Evolutionary conservation across 2,329 filamentous ascomycete genomes (phyloP).

Genomic region (Colletotrichum noveboracense): DNA sequence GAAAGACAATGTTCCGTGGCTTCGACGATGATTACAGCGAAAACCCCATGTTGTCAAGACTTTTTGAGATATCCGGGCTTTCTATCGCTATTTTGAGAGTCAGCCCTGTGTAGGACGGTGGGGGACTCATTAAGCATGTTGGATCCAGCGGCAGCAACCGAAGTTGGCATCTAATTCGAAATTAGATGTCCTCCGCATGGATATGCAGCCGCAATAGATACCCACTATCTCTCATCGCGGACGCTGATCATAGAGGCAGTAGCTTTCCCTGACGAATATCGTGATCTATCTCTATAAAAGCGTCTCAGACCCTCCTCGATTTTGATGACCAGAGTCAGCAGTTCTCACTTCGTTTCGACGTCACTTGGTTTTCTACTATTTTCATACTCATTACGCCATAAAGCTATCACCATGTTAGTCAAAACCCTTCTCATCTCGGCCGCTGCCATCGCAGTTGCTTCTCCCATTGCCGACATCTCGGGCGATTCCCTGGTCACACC

Average conservation of each 20-base stretch:
- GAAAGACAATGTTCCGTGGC: accelerated
- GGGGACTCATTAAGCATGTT: not conserved
- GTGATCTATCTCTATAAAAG: not conserved
- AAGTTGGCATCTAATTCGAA: not conserved
- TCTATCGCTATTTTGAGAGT: not conserved
- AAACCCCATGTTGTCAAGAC: not conserved
- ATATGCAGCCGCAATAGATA: not conserved
- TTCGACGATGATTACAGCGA: not conserved
- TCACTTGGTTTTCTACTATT: not conserved
- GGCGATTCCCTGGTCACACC: not conserved
- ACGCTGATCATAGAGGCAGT: not conserved
- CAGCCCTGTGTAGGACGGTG: not conserved
- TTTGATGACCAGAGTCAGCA: accelerated
- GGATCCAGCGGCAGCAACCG: not conserved
- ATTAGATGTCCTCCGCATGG: not conserved
- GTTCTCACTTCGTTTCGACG: not conserved
- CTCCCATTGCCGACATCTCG: accelerated
- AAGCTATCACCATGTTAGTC: not conserved
- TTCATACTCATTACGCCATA: not conserved
- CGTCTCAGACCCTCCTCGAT: not conserved
- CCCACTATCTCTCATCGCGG: not conserved
- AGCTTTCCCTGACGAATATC: not conserved
- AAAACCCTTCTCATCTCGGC: not conserved
- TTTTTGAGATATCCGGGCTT: not conserved
- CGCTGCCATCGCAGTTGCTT: not conserved